Evolutionary conservation across 441 rosid species (phyloP).

Genomic region (Euphorbia schlechtendalii): DNA sequence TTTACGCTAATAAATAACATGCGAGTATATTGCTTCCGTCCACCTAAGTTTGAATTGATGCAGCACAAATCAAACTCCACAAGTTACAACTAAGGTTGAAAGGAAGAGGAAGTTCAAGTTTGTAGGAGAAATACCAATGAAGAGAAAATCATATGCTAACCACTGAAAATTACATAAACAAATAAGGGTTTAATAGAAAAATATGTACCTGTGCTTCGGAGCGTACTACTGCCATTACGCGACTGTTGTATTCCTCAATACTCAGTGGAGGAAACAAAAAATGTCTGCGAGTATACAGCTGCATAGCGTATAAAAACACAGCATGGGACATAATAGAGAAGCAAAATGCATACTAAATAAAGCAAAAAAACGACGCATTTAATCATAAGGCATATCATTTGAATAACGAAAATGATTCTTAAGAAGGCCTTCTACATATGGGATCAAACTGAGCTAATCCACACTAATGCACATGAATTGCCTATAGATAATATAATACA

Average conservation of each 20-base stretch:
- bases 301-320: conserved; percentile 26
- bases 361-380: not conserved
- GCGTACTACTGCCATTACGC: conserved; percentile 71
- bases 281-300: conserved; percentile 83
- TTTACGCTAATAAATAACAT: too few species aligned
- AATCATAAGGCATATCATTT: not conserved
- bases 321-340: conserved; percentile 8
- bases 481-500: not conserved
- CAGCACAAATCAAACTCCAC: not conserved
- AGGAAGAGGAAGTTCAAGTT: not conserved
- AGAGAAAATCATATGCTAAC: not conserved
- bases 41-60: not conserved
- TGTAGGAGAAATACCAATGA: not conserved
- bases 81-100: not conserved
- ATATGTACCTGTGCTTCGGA: conserved; percentile 83
- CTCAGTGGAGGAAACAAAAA: conserved; percentile 74
- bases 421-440: not conserved
- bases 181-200: not conserved
- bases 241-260: conserved; percentile 72
- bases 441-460: not conserved
- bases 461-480: not conserved
- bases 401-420: not conserved
- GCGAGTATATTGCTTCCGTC: not conserved
- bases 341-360: not conserved
- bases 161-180: not conserved